These are phyloP conservation scores for Crepidotus variabilis DNA, from an alignment of 768 basidiomycete genomes.

Conservation along the genomic window DNA sequence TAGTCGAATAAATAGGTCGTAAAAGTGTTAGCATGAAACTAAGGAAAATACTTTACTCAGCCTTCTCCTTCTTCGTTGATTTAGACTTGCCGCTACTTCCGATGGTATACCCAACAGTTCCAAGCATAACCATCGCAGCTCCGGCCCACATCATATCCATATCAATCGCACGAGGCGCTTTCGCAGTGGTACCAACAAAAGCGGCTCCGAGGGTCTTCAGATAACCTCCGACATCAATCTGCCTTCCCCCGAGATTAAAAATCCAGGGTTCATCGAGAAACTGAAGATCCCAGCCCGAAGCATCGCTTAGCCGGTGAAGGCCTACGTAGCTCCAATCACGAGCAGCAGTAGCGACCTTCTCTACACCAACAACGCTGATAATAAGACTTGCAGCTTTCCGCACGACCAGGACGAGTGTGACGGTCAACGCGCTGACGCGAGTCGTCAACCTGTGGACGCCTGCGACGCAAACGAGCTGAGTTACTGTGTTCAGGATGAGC, in stretches of 20 bases:
- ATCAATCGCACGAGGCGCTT: conserved; percentile 28
- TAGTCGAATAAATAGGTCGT: background rate
- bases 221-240: conserved; percentile 9
- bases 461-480: conserved; percentile 80
- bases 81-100: conserved; percentile 26
- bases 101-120: conserved; percentile 67
- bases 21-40: too few species aligned
- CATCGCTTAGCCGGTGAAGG: background rate
- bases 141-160: conserved; percentile 62
- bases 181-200: conserved; percentile 11
- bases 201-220: conserved; percentile 12
- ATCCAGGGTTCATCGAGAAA: background rate
- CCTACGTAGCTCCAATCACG: background rate
- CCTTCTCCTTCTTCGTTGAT: conserved; percentile 12
- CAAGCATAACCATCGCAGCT: conserved; percentile 62
- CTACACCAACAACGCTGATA: conserved; percentile 58
- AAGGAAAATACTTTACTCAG: background rate
- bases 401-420: conserved; percentile 77
- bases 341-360: conserved; percentile 7
- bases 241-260: conserved; percentile 1
- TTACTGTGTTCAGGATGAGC: conserved; percentile 73
- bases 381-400: conserved; percentile 77
- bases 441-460: conserved; percentile 87
- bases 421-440: conserved; percentile 67
- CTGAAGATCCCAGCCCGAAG: background rate